phyloP scores from a whole-genome alignment of 768 basidiomycete species.

The Boletus subcaerulescens region DNA sequence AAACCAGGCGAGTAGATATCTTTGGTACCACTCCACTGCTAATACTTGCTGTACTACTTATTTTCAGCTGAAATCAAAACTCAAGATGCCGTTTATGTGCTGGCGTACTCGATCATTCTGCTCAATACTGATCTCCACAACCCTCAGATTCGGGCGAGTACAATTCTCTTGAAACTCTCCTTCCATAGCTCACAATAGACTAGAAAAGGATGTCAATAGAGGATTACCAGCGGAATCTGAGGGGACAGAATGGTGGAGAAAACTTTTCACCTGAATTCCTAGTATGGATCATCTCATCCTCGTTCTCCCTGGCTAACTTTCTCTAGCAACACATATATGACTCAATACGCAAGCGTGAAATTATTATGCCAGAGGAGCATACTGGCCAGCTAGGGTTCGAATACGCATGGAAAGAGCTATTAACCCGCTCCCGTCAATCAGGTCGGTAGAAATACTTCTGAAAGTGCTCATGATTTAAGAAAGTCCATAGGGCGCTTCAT shows the following conservation, averaged over 20 bases:
- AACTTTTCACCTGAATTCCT: constrained; percentile 87
- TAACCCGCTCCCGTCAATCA: constrained; percentile 75
- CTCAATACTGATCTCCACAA: constrained; percentile 97
- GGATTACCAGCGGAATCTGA: constrained; percentile 87
- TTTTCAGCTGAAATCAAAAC: constrained; percentile 77
- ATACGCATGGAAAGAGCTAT: constrained; percentile 97
- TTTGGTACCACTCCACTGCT: not conserved
- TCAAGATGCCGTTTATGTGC: constrained; percentile 90
- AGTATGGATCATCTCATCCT: constrained; percentile 40
- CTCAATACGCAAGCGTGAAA: constrained; percentile 90
- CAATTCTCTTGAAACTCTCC: not conserved
- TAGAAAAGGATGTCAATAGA: constrained; percentile 97
- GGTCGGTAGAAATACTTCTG: constrained; percentile 43
- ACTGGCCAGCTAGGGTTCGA: constrained; percentile 96
- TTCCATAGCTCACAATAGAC: constrained; percentile 4
- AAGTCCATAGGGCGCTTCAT: constrained; percentile 56
- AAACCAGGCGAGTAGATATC: constrained; percentile 54
- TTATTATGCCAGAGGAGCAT: constrained; percentile 97
- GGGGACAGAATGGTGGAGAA: constrained; percentile 84
- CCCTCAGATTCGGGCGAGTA: constrained; percentile 80
- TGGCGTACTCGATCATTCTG: constrained; percentile 96
- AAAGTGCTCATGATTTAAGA: constrained; percentile 4
- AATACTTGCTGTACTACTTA: not conserved
- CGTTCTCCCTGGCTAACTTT: constrained; percentile 8
- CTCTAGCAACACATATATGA: constrained; percentile 85